Base-by-base conservation (phyloP, 805 yeast species). In the Torulaspora quercuum region DNA sequence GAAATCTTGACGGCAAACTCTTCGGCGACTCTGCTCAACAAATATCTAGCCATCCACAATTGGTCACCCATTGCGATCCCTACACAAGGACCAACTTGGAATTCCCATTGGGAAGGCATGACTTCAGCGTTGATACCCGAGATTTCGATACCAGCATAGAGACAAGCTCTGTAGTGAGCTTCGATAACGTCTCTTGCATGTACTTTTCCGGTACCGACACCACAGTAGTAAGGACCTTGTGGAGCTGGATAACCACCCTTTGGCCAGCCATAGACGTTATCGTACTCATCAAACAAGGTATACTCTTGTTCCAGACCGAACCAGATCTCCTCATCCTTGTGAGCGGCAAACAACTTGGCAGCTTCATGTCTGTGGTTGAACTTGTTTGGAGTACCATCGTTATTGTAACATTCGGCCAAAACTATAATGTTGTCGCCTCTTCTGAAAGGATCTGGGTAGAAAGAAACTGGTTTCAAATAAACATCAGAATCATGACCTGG, bases 101-200 rank as follows among this genome's bases (percentile, higher is more conserved):
- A 90, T 75, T 90, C 98, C 98, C 98, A 90, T 76, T 90, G 98
- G 44, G 97, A 88, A 44, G 98, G 98, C 97, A 90, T 92, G 49
- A 90, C 98, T 76, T 90, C 98, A 55, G 97, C 98, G 68, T 92
- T 90, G 67, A 92, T 89, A 74, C 98, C 98, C 36, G 95, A 82
- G 52, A 90, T 81, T 63, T 75, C 72, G 56, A 90, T 67, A 61
- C 97, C 97, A 49, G 97, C 82, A 64, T 85, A 82, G 49, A 90
- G 73, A 74, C 97, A 89, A 46, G 98, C 98, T 67, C 92, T 82
- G 83, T 92, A 92, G 75, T 90, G 98, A 42, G 98, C 97, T 76
- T 90, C 98, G 56, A 92, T 88, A 40, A 90, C 88, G 65, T 92
- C 98, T 73, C 98, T 80, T 61, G 97, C 95, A 67, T 82, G 86